phyloP scores from a whole-genome alignment of 495 filamentous ascomycete species.

The Penicillium tannophilum region DNA sequence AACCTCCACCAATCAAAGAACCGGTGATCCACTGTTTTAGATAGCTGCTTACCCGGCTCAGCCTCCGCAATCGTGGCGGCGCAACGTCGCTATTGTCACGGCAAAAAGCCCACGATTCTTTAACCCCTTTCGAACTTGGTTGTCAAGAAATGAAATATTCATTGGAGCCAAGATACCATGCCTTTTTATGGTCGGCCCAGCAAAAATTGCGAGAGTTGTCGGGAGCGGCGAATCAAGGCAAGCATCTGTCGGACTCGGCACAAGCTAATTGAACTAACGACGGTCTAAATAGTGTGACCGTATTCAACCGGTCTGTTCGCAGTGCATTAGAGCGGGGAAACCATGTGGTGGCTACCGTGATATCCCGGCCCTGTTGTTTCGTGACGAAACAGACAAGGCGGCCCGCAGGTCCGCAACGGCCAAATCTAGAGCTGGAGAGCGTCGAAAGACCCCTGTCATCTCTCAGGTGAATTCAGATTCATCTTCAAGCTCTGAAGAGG shows the following conservation, averaged over 20 bases:
- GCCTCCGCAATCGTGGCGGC: background rate
- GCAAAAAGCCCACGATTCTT: slow-evolving; percentile 13
- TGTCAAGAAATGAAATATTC: background rate
- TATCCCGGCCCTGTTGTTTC: slow-evolving; percentile 23
- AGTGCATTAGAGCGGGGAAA: slow-evolving; percentile 27
- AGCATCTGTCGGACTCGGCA: slow-evolving; percentile 1
- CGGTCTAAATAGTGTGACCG: slow-evolving; percentile 23
- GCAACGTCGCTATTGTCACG: background rate
- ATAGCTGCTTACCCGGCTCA: slow-evolving; percentile 1
- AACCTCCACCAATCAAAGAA: background rate
- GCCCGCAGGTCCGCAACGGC: slow-evolving; percentile 21
- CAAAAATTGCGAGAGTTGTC: slow-evolving; percentile 27
- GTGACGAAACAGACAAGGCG: slow-evolving; percentile 27
- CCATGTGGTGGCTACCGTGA: slow-evolving; percentile 30
- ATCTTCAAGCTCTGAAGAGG: background rate
- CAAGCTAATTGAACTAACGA: slow-evolving; percentile 1
- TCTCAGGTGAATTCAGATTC: slow-evolving; percentile 2
- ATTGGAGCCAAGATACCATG: slow-evolving; percentile 11
- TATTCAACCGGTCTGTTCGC: slow-evolving; percentile 26
- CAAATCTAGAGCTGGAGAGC: slow-evolving; percentile 15
- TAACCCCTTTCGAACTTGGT: slow-evolving; percentile 17
- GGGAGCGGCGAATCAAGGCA: slow-evolving; percentile 28
- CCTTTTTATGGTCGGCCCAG: slow-evolving; percentile 29
- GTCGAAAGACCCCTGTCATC: slow-evolving; percentile 6
- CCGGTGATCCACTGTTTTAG: background rate